Conservation (phyloP, 768 basidiomycete species). For the Pulveroboletus sp. region DNA sequence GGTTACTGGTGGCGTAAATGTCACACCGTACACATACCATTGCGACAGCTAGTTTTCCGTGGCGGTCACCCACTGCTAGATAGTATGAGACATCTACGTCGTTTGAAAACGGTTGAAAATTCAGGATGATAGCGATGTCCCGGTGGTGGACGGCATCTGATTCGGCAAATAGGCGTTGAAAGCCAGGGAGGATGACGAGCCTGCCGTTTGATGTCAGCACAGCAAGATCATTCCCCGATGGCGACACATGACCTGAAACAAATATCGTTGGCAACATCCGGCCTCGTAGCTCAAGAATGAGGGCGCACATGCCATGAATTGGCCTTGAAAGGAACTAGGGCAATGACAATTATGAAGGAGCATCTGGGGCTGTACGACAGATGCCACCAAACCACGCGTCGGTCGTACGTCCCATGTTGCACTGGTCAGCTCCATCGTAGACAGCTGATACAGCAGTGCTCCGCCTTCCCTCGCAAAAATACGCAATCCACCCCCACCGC, state of each 20-base stretch:
- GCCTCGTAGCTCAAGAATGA: neutral
- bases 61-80: constrained; percentile 40
- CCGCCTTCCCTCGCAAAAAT: constrained; percentile 51
- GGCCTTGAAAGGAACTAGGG: neutral
- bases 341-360: constrained; percentile 11
- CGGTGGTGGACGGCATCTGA: constrained; percentile 37
- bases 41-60: constrained; percentile 41
- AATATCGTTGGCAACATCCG: neutral
- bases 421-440: constrained; percentile 33
- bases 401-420: constrained; percentile 33
- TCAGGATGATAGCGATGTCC: constrained; percentile 26
- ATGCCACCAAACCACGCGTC: constrained; percentile 1
- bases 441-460: constrained; percentile 39
- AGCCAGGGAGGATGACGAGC: constrained; percentile 26
- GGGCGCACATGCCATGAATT: constrained; percentile 28
- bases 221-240: constrained; percentile 39
- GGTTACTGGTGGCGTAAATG: neutral
- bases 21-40: constrained; percentile 32
- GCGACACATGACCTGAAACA: constrained; percentile 39
- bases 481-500: constrained; percentile 43
- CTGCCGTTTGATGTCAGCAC: constrained; percentile 26
- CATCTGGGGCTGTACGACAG: constrained; percentile 20
- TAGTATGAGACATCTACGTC: constrained; percentile 36
- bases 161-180: constrained; percentile 22
- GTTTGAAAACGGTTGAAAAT: constrained; percentile 18